These are phyloP conservation scores for Phyllostachys edulis DNA, from an alignment of 176 grass and related monocot species.

Conservation along the genomic window DNA sequence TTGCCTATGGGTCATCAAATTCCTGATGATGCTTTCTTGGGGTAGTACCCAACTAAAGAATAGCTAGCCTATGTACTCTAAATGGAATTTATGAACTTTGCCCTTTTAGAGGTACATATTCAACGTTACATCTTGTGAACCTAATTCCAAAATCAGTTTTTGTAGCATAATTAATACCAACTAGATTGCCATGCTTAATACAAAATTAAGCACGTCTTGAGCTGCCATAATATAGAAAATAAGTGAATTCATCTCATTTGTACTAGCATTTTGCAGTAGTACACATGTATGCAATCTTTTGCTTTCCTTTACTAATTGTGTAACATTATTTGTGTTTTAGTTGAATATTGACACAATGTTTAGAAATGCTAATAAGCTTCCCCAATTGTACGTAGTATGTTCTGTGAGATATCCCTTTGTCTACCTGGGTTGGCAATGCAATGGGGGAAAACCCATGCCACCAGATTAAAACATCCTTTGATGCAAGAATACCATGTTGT, in stretches of 20 bases:
- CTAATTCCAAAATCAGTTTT: not conserved
- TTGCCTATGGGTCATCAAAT: slow-evolving; percentile 6
- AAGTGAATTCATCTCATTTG: not conserved
- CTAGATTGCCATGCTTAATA: slow-evolving; percentile 19
- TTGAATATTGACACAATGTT: no score
- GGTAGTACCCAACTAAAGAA: slow-evolving; percentile 1
- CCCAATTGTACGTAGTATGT: no score
- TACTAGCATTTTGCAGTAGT: no score
- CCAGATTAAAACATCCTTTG: no score
- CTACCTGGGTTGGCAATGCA: no score
- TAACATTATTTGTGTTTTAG: no score
- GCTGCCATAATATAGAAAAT: not conserved
- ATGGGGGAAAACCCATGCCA: no score
- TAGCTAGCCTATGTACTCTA: slow-evolving; percentile 13
- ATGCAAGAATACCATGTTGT: not conserved
- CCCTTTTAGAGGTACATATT: slow-evolving; percentile 17
- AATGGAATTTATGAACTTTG: slow-evolving; percentile 9
- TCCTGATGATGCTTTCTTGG: not conserved
- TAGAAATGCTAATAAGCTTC: no score
- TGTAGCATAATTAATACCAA: slow-evolving; percentile 3
- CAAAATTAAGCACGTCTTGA: not conserved
- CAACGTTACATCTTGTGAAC: not conserved
- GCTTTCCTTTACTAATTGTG: no score
- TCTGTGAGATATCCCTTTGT: no score
- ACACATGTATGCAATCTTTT: no score